A percentile compares a stretch with the other conserved stretches of the same genome.
phyloP scores from a whole-genome alignment of 805 yeast species.

The Millerozyma acaciae region DNA sequence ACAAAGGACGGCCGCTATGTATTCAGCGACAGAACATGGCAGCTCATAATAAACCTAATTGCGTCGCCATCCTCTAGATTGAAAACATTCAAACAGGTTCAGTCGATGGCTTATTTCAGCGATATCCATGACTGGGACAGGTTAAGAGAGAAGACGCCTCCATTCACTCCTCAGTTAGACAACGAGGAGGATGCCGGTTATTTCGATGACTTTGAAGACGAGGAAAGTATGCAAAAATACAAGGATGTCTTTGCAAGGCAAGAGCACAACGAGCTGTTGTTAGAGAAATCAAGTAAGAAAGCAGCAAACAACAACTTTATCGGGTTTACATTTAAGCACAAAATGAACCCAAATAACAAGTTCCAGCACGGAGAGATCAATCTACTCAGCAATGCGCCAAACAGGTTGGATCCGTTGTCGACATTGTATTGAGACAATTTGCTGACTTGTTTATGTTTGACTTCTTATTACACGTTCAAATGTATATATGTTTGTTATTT shows the following conservation, averaged over 20 bases:
- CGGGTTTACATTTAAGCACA: slow-evolving; percentile 95
- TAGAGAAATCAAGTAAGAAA: slow-evolving; percentile 54
- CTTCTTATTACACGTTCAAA: too few species aligned
- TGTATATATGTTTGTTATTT: not conserved
- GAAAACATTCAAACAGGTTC: slow-evolving; percentile 76
- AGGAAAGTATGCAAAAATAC: slow-evolving; percentile 95
- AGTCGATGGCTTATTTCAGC: slow-evolving; percentile 72
- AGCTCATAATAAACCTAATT: slow-evolving; percentile 70
- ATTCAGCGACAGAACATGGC: slow-evolving; percentile 96
- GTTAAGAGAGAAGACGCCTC: slow-evolving; percentile 73
- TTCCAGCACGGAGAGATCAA: slow-evolving; percentile 36
- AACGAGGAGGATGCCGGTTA: slow-evolving; percentile 98
- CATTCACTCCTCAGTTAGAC: slow-evolving; percentile 94
- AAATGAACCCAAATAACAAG: slow-evolving; percentile 52
- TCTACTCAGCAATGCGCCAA: slow-evolving; percentile 22
- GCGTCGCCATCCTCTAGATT: slow-evolving; percentile 75
- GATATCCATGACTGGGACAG: slow-evolving; percentile 72
- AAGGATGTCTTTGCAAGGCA: slow-evolving; percentile 95
- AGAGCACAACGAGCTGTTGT: slow-evolving; percentile 74
- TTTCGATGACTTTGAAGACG: slow-evolving; percentile 95
- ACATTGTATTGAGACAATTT: slow-evolving; percentile 39
- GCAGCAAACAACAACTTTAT: slow-evolving; percentile 54
- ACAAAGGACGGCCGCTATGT: slow-evolving; percentile 88
- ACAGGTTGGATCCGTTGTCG: slow-evolving; percentile 40
- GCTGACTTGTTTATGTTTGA: too few species aligned